phyloP scores from a whole-genome alignment of 139 green algal species.

The Picocystis salinarum region DNA sequence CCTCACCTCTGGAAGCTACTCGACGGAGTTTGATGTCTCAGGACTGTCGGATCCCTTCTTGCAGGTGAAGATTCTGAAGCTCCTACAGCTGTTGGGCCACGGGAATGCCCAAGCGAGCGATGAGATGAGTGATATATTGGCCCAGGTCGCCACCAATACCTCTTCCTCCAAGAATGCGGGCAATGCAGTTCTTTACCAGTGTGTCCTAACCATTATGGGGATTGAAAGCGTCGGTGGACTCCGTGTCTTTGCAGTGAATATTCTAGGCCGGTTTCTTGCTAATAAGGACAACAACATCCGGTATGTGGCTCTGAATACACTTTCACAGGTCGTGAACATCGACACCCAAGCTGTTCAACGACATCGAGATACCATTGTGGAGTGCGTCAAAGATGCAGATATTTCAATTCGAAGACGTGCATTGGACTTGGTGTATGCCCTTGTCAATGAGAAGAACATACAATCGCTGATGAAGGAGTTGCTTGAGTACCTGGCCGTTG shows the following conservation, averaged over 20 bases:
- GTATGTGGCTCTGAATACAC: slow-evolving; percentile 91
- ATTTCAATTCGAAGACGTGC: slow-evolving; percentile 58
- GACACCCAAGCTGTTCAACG: slow-evolving; percentile 86
- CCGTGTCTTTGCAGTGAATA: slow-evolving; percentile 90
- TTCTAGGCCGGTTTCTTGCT: slow-evolving; percentile 75
- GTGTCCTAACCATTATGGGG: slow-evolving; percentile 79
- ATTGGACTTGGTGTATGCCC: slow-evolving; percentile 83
- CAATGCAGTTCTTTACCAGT: slow-evolving; percentile 92
- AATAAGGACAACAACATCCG: slow-evolving; percentile 83
- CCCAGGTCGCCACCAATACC: slow-evolving; percentile 81
- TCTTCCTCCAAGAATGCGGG: slow-evolving; percentile 64
- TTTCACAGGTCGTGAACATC: slow-evolving; percentile 60
- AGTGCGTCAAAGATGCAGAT: slow-evolving; percentile 81
- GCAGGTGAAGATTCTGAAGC: slow-evolving; percentile 58
- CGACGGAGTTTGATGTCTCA: slow-evolving; percentile 74
- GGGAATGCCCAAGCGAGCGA: slow-evolving; percentile 74
- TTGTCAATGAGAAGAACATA: slow-evolving; percentile 70
- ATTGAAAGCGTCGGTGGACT: slow-evolving; percentile 77
- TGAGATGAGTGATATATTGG: slow-evolving; percentile 89
- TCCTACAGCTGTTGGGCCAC: slow-evolving; percentile 70
- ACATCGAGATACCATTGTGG: slow-evolving; percentile 83
- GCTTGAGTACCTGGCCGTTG: slow-evolving; percentile 80
- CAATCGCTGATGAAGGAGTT: slow-evolving; percentile 67
- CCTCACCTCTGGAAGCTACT: slow-evolving; percentile 28
- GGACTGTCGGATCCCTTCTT: slow-evolving; percentile 92